Evolutionary conservation across 306 rosid species (phyloP).

Genomic region (Acmispon strigosus): DNA sequence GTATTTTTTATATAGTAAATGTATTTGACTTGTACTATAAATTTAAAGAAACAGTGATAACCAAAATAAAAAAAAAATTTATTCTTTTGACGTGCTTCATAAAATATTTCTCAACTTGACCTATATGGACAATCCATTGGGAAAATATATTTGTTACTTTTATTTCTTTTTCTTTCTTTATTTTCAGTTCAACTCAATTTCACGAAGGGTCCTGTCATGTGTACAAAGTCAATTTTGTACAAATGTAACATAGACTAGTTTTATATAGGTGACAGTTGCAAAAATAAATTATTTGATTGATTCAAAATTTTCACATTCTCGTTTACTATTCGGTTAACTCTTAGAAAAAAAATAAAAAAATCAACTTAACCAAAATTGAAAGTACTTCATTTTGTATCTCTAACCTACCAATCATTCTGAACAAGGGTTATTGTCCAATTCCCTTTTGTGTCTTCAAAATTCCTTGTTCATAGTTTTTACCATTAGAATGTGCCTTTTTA

Average conservation of each 20-base stretch:
- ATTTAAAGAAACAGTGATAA: no score
- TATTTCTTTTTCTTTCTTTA: not conserved
- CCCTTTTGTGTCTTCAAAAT: not conserved
- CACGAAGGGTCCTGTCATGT: not conserved
- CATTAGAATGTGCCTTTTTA: not conserved
- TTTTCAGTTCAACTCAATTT: not conserved
- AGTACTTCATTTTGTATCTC: not conserved
- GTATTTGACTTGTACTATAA: no score
- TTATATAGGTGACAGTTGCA: not conserved
- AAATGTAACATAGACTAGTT: not conserved
- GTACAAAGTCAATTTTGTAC: not conserved
- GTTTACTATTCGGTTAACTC: not conserved
- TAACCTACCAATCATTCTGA: not conserved
- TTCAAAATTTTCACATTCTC: not conserved
- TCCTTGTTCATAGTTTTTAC: not conserved
- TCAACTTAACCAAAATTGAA: not conserved
- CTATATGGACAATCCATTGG: not conserved
- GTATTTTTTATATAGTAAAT: no score
- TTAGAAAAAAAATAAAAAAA: not conserved
- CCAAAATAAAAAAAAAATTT: no score
- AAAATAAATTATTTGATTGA: not conserved
- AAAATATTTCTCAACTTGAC: no score
- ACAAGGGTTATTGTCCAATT: not conserved
- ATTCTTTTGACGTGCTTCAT: no score
- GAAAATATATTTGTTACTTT: not conserved